Base-by-base conservation (phyloP, 2,329 filamentous ascomycete species). In the Fusarium scirpi region DNA sequence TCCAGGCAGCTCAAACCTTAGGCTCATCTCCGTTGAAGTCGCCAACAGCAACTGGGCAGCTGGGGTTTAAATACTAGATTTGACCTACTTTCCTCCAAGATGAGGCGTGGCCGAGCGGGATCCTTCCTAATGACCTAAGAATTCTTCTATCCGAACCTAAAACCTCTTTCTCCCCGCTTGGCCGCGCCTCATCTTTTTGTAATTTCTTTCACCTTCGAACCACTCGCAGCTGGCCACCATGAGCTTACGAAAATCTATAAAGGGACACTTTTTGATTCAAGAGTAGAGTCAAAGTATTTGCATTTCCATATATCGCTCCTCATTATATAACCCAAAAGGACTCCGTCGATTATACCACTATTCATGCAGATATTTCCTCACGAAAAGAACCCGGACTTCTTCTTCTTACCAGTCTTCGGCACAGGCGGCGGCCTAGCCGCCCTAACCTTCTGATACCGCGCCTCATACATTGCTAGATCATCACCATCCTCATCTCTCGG, bases 401-500 rank as follows among this genome's bases (percentile, higher is more conserved):
- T 34, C 16, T 34, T 34, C 2, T 34, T 34, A 18, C 32, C 9
- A 10, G 32, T 34, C 5, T 34, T 34, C 2, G 16, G 32, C 2
- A 10, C 8, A 34, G 32, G 16, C 16, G 32, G 32, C 6, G 32
- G 32, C 8, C 5, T 34, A 6, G 8, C 1, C 16, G 32, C 32
- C 5, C 32, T 18, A 0, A 34, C 32, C 32, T 34, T 34, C 32
- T 34, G 16, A 11, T 60, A 25, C 5, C 64, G 58, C 1, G 4
- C 11, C 8, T 69, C 66, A 22, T 60, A 60, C 2, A 32, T 20
- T 7, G 30, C 16, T 8, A 69, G 59, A 0, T 69, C 66, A 1
- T 18, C 20, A 1, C 16, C 25, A 40, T 69, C 51, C 6, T 69
- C 58, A 27, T 68, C 65, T 0, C 67, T 24, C 0, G 64, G 66